Evolutionary conservation across 306 rosid species (phyloP).

Genomic region (Lablab purpureus): DNA sequence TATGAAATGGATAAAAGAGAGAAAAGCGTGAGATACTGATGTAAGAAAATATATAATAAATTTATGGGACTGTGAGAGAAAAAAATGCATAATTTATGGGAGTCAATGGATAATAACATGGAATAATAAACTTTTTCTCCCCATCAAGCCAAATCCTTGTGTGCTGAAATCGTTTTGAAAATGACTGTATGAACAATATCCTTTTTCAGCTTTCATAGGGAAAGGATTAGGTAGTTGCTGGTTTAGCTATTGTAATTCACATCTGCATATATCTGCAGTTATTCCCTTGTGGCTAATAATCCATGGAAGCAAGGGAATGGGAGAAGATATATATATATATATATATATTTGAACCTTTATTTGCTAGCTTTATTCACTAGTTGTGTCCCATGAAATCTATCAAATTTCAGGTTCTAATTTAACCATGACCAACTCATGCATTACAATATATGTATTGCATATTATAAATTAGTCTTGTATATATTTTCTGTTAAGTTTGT

Average conservation of each 20-base stretch:
- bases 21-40: background rate
- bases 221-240: background rate
- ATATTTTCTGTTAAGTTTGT: background rate
- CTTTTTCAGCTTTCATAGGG: constrained; percentile 6
- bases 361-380: background rate
- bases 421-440: no score
- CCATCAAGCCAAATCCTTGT: constrained; percentile 27
- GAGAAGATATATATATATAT: background rate
- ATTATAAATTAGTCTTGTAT: background rate
- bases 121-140: constrained; percentile 22
- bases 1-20: background rate
- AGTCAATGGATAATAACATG: background rate
- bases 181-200: constrained; percentile 24
- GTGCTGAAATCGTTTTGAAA: constrained; percentile 18
- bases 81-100: background rate
- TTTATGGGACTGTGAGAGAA: background rate
- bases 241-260: background rate
- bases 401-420: background rate
- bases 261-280: background rate
- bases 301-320: background rate
- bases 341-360: background rate
- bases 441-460: background rate
- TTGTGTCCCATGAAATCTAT: constrained; percentile 4
- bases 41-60: background rate
- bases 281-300: constrained; percentile 4